A percentile compares a stretch with the other conserved stretches of the same genome.
phyloP scores from a whole-genome alignment of 2,329 filamentous ascomycete genomes.

The Onygenales sp. region DNA sequence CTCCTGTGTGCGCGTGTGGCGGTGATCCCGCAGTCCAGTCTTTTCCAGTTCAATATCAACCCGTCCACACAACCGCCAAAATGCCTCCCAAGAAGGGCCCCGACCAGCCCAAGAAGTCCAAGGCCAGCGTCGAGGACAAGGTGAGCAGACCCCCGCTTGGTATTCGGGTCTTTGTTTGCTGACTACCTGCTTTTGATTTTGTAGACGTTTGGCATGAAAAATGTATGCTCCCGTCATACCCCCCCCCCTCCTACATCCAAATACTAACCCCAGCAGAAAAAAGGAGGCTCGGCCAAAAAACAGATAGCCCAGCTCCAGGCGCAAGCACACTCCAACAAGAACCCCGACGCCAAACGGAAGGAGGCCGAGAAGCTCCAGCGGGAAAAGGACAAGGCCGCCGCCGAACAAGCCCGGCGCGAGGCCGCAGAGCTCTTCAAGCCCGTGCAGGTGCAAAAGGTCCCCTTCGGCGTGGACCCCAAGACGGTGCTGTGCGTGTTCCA shows the following conservation, averaged over 20 bases:
- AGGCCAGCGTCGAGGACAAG: slow-evolving; percentile 67
- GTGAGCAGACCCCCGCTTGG: slow-evolving; percentile 20
- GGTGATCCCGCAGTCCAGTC: too few species aligned
- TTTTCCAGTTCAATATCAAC: not conserved
- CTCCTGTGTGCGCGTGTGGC: too few species aligned
- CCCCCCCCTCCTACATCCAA: not conserved
- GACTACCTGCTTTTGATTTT: slow-evolving; percentile 7
- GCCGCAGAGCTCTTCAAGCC: slow-evolving; percentile 77
- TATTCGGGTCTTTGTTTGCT: slow-evolving; percentile 6
- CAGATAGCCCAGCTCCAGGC: slow-evolving; percentile 76
- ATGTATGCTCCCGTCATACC: slow-evolving; percentile 39
- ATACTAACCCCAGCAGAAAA: slow-evolving; percentile 50
- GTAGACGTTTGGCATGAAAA: slow-evolving; percentile 97
- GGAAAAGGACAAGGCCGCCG: slow-evolving; percentile 83
- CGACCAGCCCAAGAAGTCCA: slow-evolving; percentile 39
- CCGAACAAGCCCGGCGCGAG: slow-evolving; percentile 75
- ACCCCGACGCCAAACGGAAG: slow-evolving; percentile 80
- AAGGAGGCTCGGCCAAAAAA: slow-evolving; percentile 81
- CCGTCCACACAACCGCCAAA: slow-evolving; percentile 17
- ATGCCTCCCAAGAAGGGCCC: slow-evolving; percentile 40
- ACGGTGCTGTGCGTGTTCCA: slow-evolving; percentile 93
- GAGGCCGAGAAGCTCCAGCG: slow-evolving; percentile 54
- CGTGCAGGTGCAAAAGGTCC: slow-evolving; percentile 92
- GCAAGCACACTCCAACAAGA: slow-evolving; percentile 63
- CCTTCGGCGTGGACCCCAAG: slow-evolving; percentile 96